Percentiles rank a stretch among this genome's conserved stretches.
These are phyloP conservation scores for Pterulicium gracile DNA, from an alignment of 1,284 basidiomycete species.

Conservation along the genomic window DNA sequence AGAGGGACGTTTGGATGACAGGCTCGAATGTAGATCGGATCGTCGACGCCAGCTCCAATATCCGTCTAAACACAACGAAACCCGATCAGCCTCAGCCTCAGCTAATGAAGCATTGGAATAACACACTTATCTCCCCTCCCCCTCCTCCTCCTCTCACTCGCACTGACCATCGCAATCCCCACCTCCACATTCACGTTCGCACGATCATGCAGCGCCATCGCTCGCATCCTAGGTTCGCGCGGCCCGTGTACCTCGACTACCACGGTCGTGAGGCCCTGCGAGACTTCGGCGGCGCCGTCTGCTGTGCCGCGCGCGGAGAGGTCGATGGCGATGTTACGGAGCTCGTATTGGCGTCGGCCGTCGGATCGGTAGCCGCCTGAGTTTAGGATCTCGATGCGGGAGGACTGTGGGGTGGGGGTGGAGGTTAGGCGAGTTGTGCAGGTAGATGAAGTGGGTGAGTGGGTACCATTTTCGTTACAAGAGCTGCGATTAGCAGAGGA, in stretches of 20 bases:
- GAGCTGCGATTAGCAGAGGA: no score
- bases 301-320: slow-evolving; percentile 69
- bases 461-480: no score
- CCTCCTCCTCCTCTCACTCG: slow-evolving; percentile 67
- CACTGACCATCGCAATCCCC: slow-evolving; percentile 70
- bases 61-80: slow-evolving; percentile 44
- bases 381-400: slow-evolving; percentile 82
- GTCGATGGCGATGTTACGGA: slow-evolving; percentile 75
- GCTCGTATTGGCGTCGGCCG: slow-evolving; percentile 81
- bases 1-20: slow-evolving; percentile 82
- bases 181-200: slow-evolving; percentile 84
- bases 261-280: slow-evolving; percentile 87
- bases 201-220: slow-evolving; percentile 70
- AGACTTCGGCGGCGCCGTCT: slow-evolving; percentile 78
- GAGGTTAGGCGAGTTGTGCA: no score
- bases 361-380: slow-evolving; percentile 86
- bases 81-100: slow-evolving; percentile 5
- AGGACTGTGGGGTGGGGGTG: slow-evolving; percentile 34
- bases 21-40: slow-evolving; percentile 95
- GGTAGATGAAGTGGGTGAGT: no score
- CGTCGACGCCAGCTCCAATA: slow-evolving; percentile 78
- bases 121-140: slow-evolving; percentile 82
- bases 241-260: slow-evolving; percentile 86
- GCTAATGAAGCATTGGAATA: slow-evolving; percentile 6
- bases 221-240: slow-evolving; percentile 72